phyloP scores from a whole-genome alignment of 1,284 basidiomycete species.

The Moesziomyces sp. region DNA sequence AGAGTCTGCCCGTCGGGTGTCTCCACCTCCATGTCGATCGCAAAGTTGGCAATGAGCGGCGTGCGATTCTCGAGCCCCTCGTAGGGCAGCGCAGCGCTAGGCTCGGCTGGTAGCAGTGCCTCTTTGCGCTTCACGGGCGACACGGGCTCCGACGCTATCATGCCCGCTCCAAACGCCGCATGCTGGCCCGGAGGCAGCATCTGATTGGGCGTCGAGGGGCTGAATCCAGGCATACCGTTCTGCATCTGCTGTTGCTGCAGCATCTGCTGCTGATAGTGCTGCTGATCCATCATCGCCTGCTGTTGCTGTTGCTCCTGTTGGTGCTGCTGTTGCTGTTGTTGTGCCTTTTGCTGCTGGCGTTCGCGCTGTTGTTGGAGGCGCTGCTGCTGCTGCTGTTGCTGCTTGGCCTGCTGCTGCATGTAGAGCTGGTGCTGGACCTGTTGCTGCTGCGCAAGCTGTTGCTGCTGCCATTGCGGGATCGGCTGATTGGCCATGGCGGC shows the following conservation, averaged over 20 bases:
- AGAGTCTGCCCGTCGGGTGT: conserved; percentile 19
- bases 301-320: conserved; percentile 25
- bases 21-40: conserved; percentile 40
- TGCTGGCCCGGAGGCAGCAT: conserved; percentile 12
- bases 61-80: conserved; percentile 32
- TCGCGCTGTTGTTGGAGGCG: conserved; percentile 12
- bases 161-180: conserved; percentile 19
- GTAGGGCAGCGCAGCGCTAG: conserved; percentile 7
- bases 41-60: conserved; percentile 32
- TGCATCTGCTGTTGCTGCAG: conserved; percentile 4
- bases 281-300: conserved; percentile 3
- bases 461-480: conserved; percentile 38
- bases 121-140: conserved; percentile 38
- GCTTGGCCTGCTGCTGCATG: conserved; percentile 21
- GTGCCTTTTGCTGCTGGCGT: conserved; percentile 18
- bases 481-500: conserved; percentile 22
- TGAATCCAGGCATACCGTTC: conserved; percentile 14
- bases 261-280: conserved; percentile 11
- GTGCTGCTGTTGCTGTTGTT: conserved; percentile 27
- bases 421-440: conserved; percentile 22
- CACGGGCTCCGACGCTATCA: conserved; percentile 1
- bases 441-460: conserved; percentile 39
- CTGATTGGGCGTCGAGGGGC: conserved; percentile 12
- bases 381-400: conserved; percentile 15
- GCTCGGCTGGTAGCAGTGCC: conserved; percentile 18